These are phyloP conservation scores for Crithidia acanthocephali DNA, from an alignment of 208 protist genomes.

Conservation along the genomic window DNA sequence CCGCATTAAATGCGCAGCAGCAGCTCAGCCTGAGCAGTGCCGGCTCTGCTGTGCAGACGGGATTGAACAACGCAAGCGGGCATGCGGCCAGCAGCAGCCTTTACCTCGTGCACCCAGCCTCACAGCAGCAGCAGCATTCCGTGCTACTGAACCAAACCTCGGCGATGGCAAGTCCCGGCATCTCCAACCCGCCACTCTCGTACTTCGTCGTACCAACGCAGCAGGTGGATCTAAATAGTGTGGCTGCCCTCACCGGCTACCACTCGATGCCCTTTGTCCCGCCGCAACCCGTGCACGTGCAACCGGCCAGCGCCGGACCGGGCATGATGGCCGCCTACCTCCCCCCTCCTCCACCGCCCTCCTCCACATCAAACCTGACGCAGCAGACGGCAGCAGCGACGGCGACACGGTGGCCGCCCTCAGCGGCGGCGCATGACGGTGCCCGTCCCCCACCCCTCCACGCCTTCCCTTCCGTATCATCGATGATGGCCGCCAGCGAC, in stretches of 20 bases:
- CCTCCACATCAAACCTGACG: no score
- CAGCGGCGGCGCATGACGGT: neutral
- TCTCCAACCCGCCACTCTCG: neutral
- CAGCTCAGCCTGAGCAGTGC: neutral
- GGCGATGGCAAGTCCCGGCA: neutral
- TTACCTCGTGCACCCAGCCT: neutral
- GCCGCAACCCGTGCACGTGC: neutral
- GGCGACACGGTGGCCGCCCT: neutral
- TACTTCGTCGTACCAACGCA: conserved; percentile 6
- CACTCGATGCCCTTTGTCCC: neutral
- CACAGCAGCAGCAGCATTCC: conserved; percentile 9
- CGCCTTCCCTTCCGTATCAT: neutral
- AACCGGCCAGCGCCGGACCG: neutral
- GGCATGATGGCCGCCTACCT: neutral
- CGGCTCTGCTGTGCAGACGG: neutral
- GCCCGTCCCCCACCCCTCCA: neutral
- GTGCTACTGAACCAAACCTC: neutral
- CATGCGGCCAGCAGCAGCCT: neutral
- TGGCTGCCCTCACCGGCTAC: neutral
- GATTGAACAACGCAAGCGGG: neutral
- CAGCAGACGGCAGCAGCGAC: neutral
- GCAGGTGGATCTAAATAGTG: neutral
- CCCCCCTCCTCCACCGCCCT: neutral
- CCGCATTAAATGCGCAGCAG: neutral
- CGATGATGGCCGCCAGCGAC: neutral